phyloP scores from a whole-genome alignment of 768 basidiomycete species.

The Leccinum olivaceopallidum region DNA sequence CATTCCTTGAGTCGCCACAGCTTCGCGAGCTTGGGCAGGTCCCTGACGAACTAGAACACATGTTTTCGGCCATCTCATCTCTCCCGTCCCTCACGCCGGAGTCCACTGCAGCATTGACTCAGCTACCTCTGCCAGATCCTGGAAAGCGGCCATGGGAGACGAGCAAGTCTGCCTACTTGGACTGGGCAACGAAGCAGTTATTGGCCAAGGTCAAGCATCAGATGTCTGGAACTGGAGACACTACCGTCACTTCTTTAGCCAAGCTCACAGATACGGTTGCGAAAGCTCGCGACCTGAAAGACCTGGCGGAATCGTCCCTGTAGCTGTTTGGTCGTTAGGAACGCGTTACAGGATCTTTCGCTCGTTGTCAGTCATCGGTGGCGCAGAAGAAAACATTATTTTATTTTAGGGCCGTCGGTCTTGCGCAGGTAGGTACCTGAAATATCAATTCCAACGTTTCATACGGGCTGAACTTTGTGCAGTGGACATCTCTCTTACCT shows the following conservation, averaged over 20 bases:
- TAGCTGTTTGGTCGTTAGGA: constrained; percentile 2
- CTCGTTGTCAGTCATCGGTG: constrained; percentile 1
- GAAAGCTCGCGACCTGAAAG: constrained; percentile 20
- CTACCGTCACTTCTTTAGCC: constrained; percentile 23
- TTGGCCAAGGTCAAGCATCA: constrained; percentile 35
- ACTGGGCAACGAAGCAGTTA: constrained; percentile 71
- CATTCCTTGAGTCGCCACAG: constrained; percentile 45
- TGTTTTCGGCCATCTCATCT: constrained; percentile 50
- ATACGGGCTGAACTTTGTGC: background rate
- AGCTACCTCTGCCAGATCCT: constrained; percentile 43
- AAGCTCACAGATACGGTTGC: constrained; percentile 21
- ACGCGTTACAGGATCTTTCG: background rate
- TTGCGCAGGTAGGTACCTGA: background rate
- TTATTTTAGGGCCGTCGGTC: background rate
- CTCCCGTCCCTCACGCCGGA: constrained; percentile 48
- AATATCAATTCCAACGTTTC: background rate
- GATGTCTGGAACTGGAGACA: constrained; percentile 16
- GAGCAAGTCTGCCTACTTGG: constrained; percentile 69
- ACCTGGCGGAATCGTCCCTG: constrained; percentile 14
- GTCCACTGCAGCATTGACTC: constrained; percentile 37
- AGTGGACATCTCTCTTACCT: background rate
- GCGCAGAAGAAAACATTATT: constrained; percentile 1
- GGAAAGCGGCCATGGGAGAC: constrained; percentile 81
- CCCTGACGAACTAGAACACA: constrained; percentile 40
- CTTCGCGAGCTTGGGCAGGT: constrained; percentile 39